phyloP scores from a whole-genome alignment of 805 yeast species.

The Metschnikowia santaceciliae region DNA sequence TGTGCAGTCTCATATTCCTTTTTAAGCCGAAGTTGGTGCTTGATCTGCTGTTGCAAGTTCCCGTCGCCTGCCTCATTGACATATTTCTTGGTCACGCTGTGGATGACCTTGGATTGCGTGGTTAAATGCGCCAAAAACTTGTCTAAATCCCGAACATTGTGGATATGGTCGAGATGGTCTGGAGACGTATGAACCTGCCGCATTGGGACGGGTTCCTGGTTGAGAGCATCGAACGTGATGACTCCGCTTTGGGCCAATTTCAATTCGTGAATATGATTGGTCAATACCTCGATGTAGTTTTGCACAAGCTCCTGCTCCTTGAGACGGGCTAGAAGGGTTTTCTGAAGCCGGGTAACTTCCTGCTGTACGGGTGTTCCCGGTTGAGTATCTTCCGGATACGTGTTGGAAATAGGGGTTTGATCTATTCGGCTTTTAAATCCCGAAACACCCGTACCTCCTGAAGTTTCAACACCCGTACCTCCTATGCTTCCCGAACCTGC shows the following conservation, averaged over 20 bases:
- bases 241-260: constrained; percentile 42
- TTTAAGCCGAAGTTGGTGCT: constrained; percentile 17
- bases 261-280: constrained; percentile 41
- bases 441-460: no score
- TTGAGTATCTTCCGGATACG: no score
- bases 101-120: constrained; percentile 35
- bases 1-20: neutral
- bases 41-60: constrained; percentile 18
- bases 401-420: no score
- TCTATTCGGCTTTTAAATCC: no score
- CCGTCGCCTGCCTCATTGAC: constrained; percentile 12
- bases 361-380: constrained; percentile 10
- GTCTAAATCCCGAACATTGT: constrained; percentile 38
- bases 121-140: constrained; percentile 35
- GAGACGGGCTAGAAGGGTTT: constrained; percentile 31
- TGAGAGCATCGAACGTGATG: constrained; percentile 38
- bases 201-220: constrained; percentile 14
- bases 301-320: constrained; percentile 42
- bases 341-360: constrained; percentile 23
- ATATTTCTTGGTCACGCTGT: constrained; percentile 34
- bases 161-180: constrained; percentile 37
- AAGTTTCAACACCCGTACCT: no score
- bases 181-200: constrained; percentile 15
- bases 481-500: neutral
- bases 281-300: constrained; percentile 40